Percentiles rank a stretch among this genome's conserved stretches.
phyloP scores from a whole-genome alignment of 78 protist genomes.

The Dictyostelium citrinum region DNA sequence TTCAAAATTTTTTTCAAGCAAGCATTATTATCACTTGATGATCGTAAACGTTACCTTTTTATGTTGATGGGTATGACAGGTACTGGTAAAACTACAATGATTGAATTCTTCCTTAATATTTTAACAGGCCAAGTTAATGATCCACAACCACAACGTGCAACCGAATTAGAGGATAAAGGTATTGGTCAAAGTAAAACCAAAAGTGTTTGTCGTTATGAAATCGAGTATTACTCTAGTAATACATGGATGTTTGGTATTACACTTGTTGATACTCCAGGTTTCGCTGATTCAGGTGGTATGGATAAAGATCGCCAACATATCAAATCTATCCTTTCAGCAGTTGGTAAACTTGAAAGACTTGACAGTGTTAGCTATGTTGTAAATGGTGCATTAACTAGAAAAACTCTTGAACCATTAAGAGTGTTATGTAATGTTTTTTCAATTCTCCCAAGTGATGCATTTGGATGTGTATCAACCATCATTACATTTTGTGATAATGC shows the following conservation, averaged over 20 bases:
- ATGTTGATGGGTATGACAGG: too few species aligned
- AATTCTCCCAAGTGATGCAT: not conserved
- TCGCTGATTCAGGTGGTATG: not conserved
- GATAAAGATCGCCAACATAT: not conserved
- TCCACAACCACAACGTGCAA: too few species aligned
- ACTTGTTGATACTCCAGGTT: constrained; percentile 21
- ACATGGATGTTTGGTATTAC: not conserved
- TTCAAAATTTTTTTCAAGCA: too few species aligned
- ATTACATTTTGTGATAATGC: not conserved
- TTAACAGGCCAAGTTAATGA: too few species aligned
- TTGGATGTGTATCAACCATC: not conserved
- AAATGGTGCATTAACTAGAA: not conserved
- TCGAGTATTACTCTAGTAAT: too few species aligned
- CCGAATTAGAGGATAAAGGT: too few species aligned
- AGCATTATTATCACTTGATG: too few species aligned
- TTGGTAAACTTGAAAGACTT: constrained; percentile 8
- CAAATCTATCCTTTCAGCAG: not conserved
- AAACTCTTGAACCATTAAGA: constrained; percentile 13
- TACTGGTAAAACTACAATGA: too few species aligned
- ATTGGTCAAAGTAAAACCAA: too few species aligned
- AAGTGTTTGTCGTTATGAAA: too few species aligned
- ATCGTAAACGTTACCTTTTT: too few species aligned
- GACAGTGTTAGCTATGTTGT: constrained; percentile 9
- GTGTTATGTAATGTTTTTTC: not conserved
- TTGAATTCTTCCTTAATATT: too few species aligned